These are phyloP conservation scores for Solanum acaule DNA, from an alignment of 257 asterid species.

Conservation along the genomic window DNA sequence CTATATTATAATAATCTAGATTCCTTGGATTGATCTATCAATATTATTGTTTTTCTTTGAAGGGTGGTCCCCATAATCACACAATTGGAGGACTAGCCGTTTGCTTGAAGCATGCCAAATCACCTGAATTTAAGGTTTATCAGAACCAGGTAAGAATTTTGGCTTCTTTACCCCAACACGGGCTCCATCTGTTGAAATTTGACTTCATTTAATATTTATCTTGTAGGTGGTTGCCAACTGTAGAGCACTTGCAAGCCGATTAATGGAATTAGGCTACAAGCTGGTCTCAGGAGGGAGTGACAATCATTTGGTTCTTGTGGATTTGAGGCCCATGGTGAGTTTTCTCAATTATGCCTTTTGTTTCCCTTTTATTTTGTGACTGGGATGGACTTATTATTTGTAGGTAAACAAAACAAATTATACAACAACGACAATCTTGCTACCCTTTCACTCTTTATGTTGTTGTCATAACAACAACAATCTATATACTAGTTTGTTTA, in stretches of 20 bases:
- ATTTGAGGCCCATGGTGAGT: conserved; percentile 83
- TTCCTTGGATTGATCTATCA: background rate
- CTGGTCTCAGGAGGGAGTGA: conserved; percentile 96
- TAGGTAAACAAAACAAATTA: background rate
- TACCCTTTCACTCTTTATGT: too few species aligned
- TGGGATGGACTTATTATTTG: background rate
- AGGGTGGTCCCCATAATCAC: conserved; percentile 98
- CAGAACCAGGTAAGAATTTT: conserved; percentile 54
- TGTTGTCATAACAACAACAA: background rate
- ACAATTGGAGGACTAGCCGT: conserved; percentile 92
- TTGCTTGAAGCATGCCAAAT: conserved; percentile 69
- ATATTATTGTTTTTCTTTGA: background rate
- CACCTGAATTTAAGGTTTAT: conserved; percentile 66
- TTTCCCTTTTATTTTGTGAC: background rate
- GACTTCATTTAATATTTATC: background rate
- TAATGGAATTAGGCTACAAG: conserved; percentile 69
- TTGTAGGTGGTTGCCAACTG: conserved; percentile 75
- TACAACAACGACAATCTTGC: background rate
- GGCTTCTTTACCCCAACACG: background rate
- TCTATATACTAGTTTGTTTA: background rate
- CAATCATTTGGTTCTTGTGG: conserved; percentile 95
- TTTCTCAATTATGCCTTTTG: background rate
- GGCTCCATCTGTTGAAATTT: background rate
- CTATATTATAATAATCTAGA: background rate
- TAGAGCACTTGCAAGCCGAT: conserved; percentile 75